Evolutionary conservation across 352 stramenopile genomes (phyloP).

Genomic region (Globisporangium viniferum): DNA sequence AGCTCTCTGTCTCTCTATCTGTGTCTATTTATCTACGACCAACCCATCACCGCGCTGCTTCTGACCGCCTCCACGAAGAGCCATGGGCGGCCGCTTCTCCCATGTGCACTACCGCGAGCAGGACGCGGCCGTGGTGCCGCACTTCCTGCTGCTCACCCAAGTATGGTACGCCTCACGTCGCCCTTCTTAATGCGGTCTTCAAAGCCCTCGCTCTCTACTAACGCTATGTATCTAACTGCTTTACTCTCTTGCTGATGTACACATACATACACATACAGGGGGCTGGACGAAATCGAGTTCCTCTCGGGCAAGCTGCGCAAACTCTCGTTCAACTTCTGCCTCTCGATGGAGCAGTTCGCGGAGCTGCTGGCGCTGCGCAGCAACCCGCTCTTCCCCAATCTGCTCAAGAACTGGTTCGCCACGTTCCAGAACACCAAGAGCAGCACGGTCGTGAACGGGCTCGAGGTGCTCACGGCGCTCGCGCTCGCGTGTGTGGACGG

Average conservation of each 20-base stretch:
- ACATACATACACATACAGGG: constrained; percentile 16
- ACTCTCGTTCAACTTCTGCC: constrained; percentile 77
- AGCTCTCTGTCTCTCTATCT: background rate
- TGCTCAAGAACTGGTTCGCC: constrained; percentile 60
- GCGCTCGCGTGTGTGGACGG: constrained; percentile 47
- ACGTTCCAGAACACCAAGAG: constrained; percentile 63
- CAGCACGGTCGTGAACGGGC: constrained; percentile 62
- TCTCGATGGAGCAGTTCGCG: constrained; percentile 61
- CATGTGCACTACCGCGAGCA: constrained; percentile 74
- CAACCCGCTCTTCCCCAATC: constrained; percentile 51
- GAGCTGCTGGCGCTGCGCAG: constrained; percentile 55
- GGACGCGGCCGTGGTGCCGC: constrained; percentile 53
- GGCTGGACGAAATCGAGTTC: constrained; percentile 49
- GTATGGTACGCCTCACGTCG: constrained; percentile 34
- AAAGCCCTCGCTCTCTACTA: no score
- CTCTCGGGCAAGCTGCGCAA: constrained; percentile 49
- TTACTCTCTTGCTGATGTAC: background rate
- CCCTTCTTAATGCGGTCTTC: no score
- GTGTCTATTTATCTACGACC: background rate
- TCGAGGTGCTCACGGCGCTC: constrained; percentile 65
- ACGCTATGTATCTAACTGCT: no score
- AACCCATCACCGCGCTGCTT: background rate
- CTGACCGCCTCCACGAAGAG: background rate
- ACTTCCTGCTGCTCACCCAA: constrained; percentile 67
- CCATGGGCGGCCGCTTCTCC: constrained; percentile 70